Evolutionary conservation across 2,329 filamentous ascomycete genomes (phyloP).

Genomic region (Fusarium sp.): DNA sequence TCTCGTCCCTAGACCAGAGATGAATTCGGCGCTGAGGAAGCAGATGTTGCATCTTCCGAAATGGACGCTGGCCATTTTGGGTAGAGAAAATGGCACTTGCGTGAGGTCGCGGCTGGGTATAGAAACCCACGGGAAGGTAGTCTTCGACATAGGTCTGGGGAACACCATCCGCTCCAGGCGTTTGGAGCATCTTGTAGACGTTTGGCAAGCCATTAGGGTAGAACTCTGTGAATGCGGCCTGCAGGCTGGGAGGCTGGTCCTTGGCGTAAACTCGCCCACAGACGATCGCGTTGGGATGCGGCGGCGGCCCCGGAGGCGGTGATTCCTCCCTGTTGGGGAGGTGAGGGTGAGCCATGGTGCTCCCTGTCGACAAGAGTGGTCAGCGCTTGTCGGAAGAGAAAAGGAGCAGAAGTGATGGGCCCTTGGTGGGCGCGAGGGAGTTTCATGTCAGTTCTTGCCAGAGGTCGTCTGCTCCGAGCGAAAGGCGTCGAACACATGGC

Average conservation of each 20-base stretch:
- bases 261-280: conserved; percentile 40
- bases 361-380: conserved; percentile 13
- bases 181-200: conserved; percentile 50
- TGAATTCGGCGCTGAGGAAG: conserved; percentile 45
- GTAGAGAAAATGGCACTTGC: conserved; percentile 57
- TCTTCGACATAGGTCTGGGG: conserved; percentile 51
- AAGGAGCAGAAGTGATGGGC: neutral
- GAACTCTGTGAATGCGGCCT: conserved; percentile 44
- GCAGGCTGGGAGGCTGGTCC: conserved; percentile 40
- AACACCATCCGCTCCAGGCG: conserved; percentile 38
- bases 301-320: conserved; percentile 18
- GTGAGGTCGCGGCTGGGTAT: conserved; percentile 47
- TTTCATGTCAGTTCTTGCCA: neutral
- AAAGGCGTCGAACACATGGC: neutral
- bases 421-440: neutral
- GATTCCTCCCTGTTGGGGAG: conserved; percentile 14
- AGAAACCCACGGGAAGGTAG: conserved; percentile 53
- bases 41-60: conserved; percentile 47
- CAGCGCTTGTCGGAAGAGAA: conserved; percentile 8
- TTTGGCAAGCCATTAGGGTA: conserved; percentile 53
- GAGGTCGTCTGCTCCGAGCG: neutral
- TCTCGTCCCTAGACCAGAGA: conserved; percentile 55
- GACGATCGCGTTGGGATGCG: conserved; percentile 21
- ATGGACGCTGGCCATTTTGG: conserved; percentile 41
- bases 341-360: conserved; percentile 30